These are phyloP conservation scores for Nitzschia sp. DNA, from an alignment of 108 stramenopile species.

Conservation along the genomic window DNA sequence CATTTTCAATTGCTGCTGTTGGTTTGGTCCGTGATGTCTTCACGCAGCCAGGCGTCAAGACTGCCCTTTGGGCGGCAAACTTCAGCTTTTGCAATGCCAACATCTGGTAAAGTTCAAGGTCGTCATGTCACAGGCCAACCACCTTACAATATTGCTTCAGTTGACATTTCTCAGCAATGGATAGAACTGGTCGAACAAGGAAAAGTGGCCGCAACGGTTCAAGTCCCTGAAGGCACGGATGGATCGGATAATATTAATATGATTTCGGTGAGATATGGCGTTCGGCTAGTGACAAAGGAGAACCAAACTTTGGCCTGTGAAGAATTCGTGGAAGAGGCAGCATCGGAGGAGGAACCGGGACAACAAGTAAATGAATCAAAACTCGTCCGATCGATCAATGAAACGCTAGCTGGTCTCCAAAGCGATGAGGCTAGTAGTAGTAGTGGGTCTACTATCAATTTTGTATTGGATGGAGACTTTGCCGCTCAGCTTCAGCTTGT, in stretches of 20 bases:
- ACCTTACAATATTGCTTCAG: constrained; percentile 22
- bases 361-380: constrained; percentile 1
- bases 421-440: neutral
- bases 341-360: neutral
- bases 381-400: constrained; percentile 34
- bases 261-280: constrained; percentile 38
- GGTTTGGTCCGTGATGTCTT: too few relatives aligned
- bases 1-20: too few relatives aligned
- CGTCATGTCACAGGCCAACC: constrained; percentile 12
- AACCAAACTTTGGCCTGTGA: neutral
- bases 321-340: constrained; percentile 25
- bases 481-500: constrained; percentile 55
- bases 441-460: constrained; percentile 15
- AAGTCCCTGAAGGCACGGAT: constrained; percentile 8
- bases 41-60: too few relatives aligned
- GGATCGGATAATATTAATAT: neutral
- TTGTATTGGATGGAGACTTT: constrained; percentile 35
- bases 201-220: constrained; percentile 31
- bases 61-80: too few relatives aligned
- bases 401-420: constrained; percentile 37
- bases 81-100: too few relatives aligned
- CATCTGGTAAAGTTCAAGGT: too few relatives aligned
- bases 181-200: constrained; percentile 33
- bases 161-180: constrained; percentile 43
- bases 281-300: constrained; percentile 19